These are phyloP conservation scores for Backusella tarrabulga DNA, from an alignment of 192 early-diverging fungal species.

Conservation along the genomic window DNA sequence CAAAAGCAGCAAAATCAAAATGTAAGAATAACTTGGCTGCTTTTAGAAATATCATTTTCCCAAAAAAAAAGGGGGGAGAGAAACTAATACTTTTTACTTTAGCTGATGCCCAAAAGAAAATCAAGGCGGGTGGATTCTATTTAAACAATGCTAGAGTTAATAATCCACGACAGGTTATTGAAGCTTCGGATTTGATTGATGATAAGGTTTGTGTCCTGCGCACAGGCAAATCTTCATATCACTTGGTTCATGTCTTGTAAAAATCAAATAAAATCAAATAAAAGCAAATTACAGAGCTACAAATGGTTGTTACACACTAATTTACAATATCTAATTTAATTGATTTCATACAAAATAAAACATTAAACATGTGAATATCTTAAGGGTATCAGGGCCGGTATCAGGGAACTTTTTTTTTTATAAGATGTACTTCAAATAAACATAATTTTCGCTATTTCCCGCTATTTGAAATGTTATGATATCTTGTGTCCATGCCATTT, in stretches of 20 bases:
- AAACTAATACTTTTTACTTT: background rate
- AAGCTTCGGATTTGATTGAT: slow-evolving; percentile 60
- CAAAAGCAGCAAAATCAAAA: slow-evolving; percentile 68
- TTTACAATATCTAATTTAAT: background rate
- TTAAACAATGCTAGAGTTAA: slow-evolving; percentile 60
- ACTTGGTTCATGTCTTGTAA: slow-evolving; percentile 46
- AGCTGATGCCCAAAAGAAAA: slow-evolving; percentile 77
- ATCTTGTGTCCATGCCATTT: background rate
- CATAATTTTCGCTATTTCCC: too few species aligned
- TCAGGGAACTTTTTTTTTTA: background rate
- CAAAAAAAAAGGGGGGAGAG: background rate
- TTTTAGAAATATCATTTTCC: background rate
- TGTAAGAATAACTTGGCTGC: slow-evolving; percentile 36
- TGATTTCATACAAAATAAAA: background rate
- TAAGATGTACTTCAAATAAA: too few species aligned
- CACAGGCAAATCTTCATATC: slow-evolving; percentile 80
- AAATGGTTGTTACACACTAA: background rate
- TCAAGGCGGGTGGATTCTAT: slow-evolving; percentile 81
- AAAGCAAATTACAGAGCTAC: background rate
- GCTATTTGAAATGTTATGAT: too few species aligned
- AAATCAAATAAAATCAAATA: background rate
- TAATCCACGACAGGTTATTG: slow-evolving; percentile 39
- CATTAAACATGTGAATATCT: background rate
- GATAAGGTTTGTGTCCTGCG: slow-evolving; percentile 65
- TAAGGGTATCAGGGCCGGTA: too few species aligned